Evolutionary conservation across 768 basidiomycete species (phyloP), one percentile per base, ranked within the genome.

Genomic region (Boletus bicolor): DNA sequence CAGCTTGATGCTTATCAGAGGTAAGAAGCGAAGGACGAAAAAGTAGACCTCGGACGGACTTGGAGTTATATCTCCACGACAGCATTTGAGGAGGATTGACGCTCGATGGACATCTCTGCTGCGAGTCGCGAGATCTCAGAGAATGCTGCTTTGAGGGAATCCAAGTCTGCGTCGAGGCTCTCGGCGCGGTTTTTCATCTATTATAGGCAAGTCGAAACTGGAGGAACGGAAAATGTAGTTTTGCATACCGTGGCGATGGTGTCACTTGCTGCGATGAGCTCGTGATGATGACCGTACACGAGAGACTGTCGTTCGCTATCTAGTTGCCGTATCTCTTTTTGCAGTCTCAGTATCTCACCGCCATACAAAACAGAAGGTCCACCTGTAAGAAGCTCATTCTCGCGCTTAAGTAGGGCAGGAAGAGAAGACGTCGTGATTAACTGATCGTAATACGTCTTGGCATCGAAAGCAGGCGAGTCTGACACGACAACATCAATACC

Each of bases 271-370:
- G 91, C 91, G 49, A 97, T 94, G 19, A 97, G 85, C 61, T 97
- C 94, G 56, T 94, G 92, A 64, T 97, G 94, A 66, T 95, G 93
- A 63, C 95, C 93, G 68, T 97, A 97, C 11, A 97, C 93, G 43
- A 97, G 77, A 9, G 89, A 88, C 70, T 97, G 93, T 24, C 91
- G 77, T 65, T 96, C 93, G 64, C 87, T 84, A 54, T 96, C 92
- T 14, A 97, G 73, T 58, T 92, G 83, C 34, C 90, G 79, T 56
- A 97, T 95, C 70, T 96, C 94, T 93, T 41, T 24, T 37, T 15
- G 38, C 11, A 44, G 39, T 12, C 37, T 63, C 30, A 67, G 56
- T 32, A 56, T 51, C 38, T 44, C 32, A 32, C 17, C 3, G 7
- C 35, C 12, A 4, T 17, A 19, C 30, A 21, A 32, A 43, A 41